Evolutionary conservation across 139 green algal species (phyloP), one percentile per base, ranked within the genome.

Genomic region (Tetraselmis chui): DNA sequence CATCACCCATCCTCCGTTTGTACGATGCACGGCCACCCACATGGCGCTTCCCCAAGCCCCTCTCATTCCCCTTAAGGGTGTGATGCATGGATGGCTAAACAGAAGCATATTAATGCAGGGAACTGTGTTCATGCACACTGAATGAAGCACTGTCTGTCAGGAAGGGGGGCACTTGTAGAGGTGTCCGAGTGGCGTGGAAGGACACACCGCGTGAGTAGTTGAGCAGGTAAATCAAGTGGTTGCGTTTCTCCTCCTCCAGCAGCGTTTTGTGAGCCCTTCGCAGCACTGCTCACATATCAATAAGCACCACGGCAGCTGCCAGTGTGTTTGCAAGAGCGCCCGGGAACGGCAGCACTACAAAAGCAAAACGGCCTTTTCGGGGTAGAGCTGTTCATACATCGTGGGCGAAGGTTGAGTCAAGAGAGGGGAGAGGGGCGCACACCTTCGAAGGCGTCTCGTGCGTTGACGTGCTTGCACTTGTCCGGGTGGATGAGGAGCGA

Each of bases 391-490:
- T n/a, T n/a, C n/a, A n/a, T n/a, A n/a, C n/a, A n/a, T n/a, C n/a
- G n/a, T n/a, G n/a, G n/a, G n/a, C n/a, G n/a, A n/a, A n/a, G n/a
- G n/a, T n/a, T n/a, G n/a, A n/a, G n/a, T n/a, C n/a, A n/a, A n/a
- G n/a, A n/a, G n/a, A n/a, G n/a, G n/a, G n/a, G n/a, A n/a, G n/a
- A n/a, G n/a, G n/a, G n/a, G n/a, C n/a, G n/a, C 87, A 85, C 74
- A 95, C 92, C 84, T 76, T 97, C 96, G 86, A 99, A 99, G 0
- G 92, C 92, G 59, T 92, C 89, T 75, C 91, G 89, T 27, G 90
- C 90, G 2, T 83, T 75, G 11, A 86, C 59, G 85, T 95, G 92
- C 30, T 88, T 88, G 83, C 92, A 95, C 85, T 95, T 95, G 88
- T 95, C 92, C 30, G 92, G 92, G 76, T 95, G 92, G 28, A 95